These are phyloP conservation scores for Penicillium daleae DNA, from an alignment of 495 filamentous ascomycete species.

Conservation along the genomic window DNA sequence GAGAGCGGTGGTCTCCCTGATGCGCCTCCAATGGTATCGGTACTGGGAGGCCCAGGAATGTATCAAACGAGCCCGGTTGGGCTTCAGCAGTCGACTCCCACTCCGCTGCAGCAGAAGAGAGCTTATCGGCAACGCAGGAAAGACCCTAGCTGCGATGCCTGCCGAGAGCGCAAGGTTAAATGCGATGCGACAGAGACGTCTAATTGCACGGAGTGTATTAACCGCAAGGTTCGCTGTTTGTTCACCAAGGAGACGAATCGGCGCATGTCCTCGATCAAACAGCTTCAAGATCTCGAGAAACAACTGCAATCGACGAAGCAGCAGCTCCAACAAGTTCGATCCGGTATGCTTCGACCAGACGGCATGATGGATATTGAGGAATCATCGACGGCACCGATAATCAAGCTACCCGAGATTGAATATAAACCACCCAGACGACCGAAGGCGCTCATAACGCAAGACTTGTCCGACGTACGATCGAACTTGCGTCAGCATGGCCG, in stretches of 20 bases:
- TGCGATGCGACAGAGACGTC: constrained; percentile 96
- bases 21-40: constrained; percentile 37
- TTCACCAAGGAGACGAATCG: constrained; percentile 99
- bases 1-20: constrained; percentile 42
- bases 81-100: constrained; percentile 48
- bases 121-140: constrained; percentile 94
- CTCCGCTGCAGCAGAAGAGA: constrained; percentile 75
- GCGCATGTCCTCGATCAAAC: constrained; percentile 99
- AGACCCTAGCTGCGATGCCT: constrained; percentile 97
- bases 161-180: constrained; percentile 97
- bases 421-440: constrained; percentile 65
- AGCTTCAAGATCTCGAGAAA: constrained; percentile 95
- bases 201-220: constrained; percentile 95
- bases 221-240: constrained; percentile 92
- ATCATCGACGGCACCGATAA: constrained; percentile 55
- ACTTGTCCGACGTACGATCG: constrained; percentile 69
- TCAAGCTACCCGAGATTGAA: constrained; percentile 73
- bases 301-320: constrained; percentile 76
- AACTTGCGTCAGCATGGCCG: constrained; percentile 75
- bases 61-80: constrained; percentile 49
- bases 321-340: constrained; percentile 71
- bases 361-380: constrained; percentile 65
- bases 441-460: constrained; percentile 61
- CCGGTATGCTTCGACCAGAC: constrained; percentile 46
- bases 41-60: constrained; percentile 41